A percentile compares a stretch with the other conserved stretches of the same genome.
These are phyloP conservation scores for Dendrobium catenatum DNA, from an alignment of 106 monocot genomes.

Conservation along the genomic window DNA sequence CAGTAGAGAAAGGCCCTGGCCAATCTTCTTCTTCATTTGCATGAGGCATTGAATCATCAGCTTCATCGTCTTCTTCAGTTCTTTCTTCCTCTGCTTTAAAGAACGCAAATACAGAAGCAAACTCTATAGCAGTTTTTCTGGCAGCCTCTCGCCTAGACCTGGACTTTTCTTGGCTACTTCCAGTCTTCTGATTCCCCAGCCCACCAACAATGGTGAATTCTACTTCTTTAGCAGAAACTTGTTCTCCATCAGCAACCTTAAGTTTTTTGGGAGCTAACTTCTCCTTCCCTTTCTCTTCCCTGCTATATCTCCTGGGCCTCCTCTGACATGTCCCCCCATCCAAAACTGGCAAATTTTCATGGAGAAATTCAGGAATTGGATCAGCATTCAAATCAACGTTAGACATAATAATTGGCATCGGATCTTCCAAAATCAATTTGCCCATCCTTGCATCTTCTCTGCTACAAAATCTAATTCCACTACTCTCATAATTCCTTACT, in stretches of 20 bases:
- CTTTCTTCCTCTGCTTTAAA: conserved; percentile 36
- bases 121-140: conserved; percentile 31
- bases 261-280: conserved; percentile 27
- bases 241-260: background rate
- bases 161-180: background rate
- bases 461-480: background rate
- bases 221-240: conserved; percentile 1
- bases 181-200: background rate
- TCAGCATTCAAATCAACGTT: background rate
- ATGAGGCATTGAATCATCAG: conserved; percentile 12
- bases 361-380: background rate
- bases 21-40: conserved; percentile 32
- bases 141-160: conserved; percentile 23
- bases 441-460: background rate
- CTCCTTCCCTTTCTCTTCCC: conserved; percentile 34
- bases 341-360: background rate
- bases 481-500: background rate
- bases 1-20: conserved; percentile 70
- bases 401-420: background rate
- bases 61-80: conserved; percentile 14
- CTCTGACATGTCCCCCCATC: background rate
- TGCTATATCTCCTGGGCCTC: conserved; percentile 4
- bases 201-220: background rate
- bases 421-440: background rate
- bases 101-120: conserved; percentile 58